Conservation (phyloP, 176 grass and related monocot species). For the Elymus sibiricus region DNA sequence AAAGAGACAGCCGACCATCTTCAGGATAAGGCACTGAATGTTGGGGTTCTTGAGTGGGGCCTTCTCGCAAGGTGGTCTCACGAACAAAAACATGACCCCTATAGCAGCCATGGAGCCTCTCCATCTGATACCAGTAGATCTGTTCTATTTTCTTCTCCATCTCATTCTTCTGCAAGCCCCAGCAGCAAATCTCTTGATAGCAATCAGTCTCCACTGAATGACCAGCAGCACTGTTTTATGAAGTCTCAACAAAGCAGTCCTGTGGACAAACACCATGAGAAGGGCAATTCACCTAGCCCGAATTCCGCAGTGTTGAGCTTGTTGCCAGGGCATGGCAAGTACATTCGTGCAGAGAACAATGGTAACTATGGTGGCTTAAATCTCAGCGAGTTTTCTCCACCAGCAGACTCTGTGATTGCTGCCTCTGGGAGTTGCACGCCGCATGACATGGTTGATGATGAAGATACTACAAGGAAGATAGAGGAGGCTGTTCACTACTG, state of each 20-base stretch:
- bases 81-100: slow-evolving; percentile 40
- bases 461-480: slow-evolving; percentile 38
- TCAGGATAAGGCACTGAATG: slow-evolving; percentile 81
- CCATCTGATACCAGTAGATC: slow-evolving; percentile 43
- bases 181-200: slow-evolving; percentile 49
- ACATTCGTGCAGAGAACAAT: slow-evolving; percentile 20
- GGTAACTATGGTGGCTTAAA: neutral
- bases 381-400: slow-evolving; percentile 27
- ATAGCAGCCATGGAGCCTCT: slow-evolving; percentile 40
- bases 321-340: slow-evolving; percentile 32
- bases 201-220: slow-evolving; percentile 39
- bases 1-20: slow-evolving; percentile 40
- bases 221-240: slow-evolving; percentile 34
- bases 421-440: slow-evolving; percentile 7
- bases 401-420: slow-evolving; percentile 9
- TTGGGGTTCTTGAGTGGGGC: slow-evolving; percentile 93
- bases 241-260: slow-evolving; percentile 20
- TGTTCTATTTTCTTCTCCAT: slow-evolving; percentile 44
- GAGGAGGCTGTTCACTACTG: slow-evolving; percentile 37
- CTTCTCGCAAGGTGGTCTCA: slow-evolving; percentile 76
- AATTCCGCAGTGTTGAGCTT: slow-evolving; percentile 46
- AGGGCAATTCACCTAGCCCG: slow-evolving; percentile 28
- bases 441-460: slow-evolving; percentile 31
- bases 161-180: slow-evolving; percentile 44
- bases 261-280: slow-evolving; percentile 20